These are phyloP conservation scores for Populus deltoides DNA, from an alignment of 345 rosid species.

Conservation along the genomic window DNA sequence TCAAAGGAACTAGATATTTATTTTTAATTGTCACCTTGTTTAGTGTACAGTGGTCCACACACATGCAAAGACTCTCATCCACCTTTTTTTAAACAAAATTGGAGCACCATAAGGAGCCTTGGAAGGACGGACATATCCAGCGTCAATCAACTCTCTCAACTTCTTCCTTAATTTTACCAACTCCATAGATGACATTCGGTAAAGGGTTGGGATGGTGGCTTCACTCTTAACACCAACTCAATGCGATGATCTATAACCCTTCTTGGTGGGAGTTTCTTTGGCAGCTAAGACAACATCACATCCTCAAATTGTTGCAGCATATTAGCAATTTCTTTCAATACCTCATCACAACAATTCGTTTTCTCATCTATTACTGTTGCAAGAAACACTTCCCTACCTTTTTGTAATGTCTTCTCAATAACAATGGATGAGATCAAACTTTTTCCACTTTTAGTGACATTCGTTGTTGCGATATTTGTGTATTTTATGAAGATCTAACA, in stretches of 20 bases:
- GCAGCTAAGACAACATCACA: background rate
- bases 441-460: too few species aligned
- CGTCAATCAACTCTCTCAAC: background rate
- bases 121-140: background rate
- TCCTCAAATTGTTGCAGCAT: background rate
- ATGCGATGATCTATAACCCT: background rate
- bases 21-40: background rate
- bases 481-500: too few species aligned
- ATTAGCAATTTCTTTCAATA: background rate
- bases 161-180: background rate
- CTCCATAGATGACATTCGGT: too few species aligned
- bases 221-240: too few species aligned
- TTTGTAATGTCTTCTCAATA: too few species aligned
- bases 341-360: accelerated
- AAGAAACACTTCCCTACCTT: too few species aligned
- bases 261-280: background rate
- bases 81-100: background rate
- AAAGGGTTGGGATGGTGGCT: too few species aligned
- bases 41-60: background rate
- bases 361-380: too few species aligned
- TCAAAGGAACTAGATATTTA: background rate
- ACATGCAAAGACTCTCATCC: background rate
- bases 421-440: too few species aligned
- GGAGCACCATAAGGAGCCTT: background rate
- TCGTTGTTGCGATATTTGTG: accelerated